Percentiles rank a stretch among this genome's conserved stretches.
These are phyloP conservation scores for Amylostereum chailletii DNA, from an alignment of 1,284 basidiomycete species.

Conservation along the genomic window DNA sequence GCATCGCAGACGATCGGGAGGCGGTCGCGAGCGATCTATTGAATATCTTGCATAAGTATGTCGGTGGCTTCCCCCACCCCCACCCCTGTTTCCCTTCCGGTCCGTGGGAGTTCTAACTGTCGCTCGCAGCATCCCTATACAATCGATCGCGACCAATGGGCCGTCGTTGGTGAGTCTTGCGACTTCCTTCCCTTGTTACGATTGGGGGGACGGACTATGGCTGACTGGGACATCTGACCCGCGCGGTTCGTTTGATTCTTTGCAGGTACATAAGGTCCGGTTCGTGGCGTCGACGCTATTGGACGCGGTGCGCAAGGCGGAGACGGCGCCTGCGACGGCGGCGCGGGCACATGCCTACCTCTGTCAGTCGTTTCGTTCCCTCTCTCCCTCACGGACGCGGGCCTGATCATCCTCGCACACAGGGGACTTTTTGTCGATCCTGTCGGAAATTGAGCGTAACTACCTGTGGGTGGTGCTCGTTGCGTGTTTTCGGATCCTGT, in stretches of 20 bases:
- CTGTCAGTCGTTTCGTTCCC: slow-evolving; percentile 37
- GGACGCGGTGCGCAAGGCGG: slow-evolving; percentile 76
- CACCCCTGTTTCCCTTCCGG: slow-evolving; percentile 4
- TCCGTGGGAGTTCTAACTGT: background rate
- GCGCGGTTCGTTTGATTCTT: slow-evolving; percentile 1
- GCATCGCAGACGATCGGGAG: slow-evolving; percentile 62
- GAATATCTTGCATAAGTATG: slow-evolving; percentile 70
- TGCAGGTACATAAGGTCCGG: slow-evolving; percentile 76
- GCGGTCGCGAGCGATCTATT: slow-evolving; percentile 74
- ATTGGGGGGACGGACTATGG: background rate
- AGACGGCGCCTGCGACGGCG: slow-evolving; percentile 66
- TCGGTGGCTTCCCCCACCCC: background rate
- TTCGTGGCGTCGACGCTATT: slow-evolving; percentile 83
- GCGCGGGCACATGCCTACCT: slow-evolving; percentile 74
- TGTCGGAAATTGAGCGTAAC: slow-evolving; percentile 83
- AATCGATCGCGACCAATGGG: slow-evolving; percentile 84
- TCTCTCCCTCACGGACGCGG: slow-evolving; percentile 3
- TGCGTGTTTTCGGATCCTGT: slow-evolving; percentile 7
- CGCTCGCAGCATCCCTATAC: slow-evolving; percentile 68
- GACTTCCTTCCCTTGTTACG: background rate
- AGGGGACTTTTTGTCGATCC: slow-evolving; percentile 87
- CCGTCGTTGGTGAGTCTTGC: slow-evolving; percentile 52
- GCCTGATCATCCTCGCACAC: slow-evolving; percentile 8
- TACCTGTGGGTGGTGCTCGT: slow-evolving; percentile 50
- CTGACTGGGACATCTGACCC: slow-evolving; percentile 3